A percentile compares a stretch with the other conserved stretches of the same genome.
phyloP scores from a whole-genome alignment of 345 rosid genomes.

The Eutrema heterophyllum region DNA sequence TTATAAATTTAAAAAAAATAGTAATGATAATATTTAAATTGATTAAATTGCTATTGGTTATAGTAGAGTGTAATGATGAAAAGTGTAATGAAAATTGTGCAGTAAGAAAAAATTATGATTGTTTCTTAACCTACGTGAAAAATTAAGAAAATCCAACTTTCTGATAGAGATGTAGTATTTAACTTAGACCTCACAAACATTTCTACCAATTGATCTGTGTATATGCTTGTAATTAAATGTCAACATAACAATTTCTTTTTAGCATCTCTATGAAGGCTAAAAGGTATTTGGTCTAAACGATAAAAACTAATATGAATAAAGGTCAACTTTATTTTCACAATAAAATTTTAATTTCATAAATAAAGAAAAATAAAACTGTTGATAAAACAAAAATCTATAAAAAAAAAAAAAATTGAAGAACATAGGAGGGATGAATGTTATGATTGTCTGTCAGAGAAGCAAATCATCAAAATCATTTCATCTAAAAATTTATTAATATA shows the following conservation, averaged over 20 bases:
- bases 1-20: too few relatives aligned
- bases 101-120: too few relatives aligned
- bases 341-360: background rate
- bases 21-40: too few relatives aligned
- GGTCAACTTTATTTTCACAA: conserved; percentile 19
- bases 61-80: too few relatives aligned
- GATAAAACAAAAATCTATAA: background rate
- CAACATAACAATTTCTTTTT: conserved; percentile 2
- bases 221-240: conserved; percentile 2
- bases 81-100: too few relatives aligned
- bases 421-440: conserved; percentile 28
- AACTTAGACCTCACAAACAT: background rate
- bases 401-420: conserved; percentile 10
- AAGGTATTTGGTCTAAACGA: background rate
- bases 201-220: background rate
- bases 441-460: conserved; percentile 34
- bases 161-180: too few relatives aligned
- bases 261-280: conserved; percentile 12
- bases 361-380: background rate
- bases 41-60: too few relatives aligned
- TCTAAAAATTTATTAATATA: conserved; percentile 6
- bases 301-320: background rate
- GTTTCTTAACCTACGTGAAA: too few relatives aligned
- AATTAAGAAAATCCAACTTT: too few relatives aligned
- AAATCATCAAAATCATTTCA: conserved; percentile 25